These are phyloP conservation scores for Psidium friedrichsthalianum DNA, from an alignment of 345 rosid genomes.

Conservation along the genomic window DNA sequence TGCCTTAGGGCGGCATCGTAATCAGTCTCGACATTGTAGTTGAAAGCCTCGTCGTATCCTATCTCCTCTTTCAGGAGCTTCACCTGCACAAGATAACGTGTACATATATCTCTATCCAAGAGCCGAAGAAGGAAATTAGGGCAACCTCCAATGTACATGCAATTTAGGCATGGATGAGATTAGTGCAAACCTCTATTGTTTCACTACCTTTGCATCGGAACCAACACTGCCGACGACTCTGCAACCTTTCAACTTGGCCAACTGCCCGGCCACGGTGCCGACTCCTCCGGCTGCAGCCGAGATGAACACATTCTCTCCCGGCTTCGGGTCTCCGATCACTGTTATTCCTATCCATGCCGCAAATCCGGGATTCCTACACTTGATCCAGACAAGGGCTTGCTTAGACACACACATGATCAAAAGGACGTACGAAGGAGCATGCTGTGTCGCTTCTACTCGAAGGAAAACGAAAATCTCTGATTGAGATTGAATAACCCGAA, in stretches of 20 bases:
- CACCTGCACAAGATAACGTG: not conserved
- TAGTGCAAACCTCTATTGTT: not conserved
- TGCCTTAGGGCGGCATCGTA: slow-evolving; percentile 1
- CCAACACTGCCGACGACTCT: slow-evolving; percentile 31
- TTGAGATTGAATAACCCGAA: too few relatives aligned
- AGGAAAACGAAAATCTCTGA: too few relatives aligned
- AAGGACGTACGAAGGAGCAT: too few relatives aligned
- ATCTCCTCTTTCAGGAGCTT: not conserved
- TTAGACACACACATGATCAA: too few relatives aligned
- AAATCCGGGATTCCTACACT: slow-evolving; percentile 25
- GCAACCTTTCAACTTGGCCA: slow-evolving; percentile 32
- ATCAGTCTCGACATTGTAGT: not conserved
- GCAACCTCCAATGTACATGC: not conserved
- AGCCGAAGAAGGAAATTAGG: not conserved
- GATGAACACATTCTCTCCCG: slow-evolving; percentile 20
- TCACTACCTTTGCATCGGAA: slow-evolving; percentile 22
- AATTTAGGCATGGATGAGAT: not conserved
- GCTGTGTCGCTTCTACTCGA: too few relatives aligned
- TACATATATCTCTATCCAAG: not conserved
- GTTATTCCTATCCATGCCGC: slow-evolving; percentile 34
- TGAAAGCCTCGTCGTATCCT: not conserved
- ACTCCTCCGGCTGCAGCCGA: slow-evolving; percentile 42
- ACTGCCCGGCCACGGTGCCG: slow-evolving; percentile 27
- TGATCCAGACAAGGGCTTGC: too few relatives aligned
- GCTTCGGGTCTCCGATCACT: slow-evolving; percentile 16